phyloP scores from a whole-genome alignment of 1,284 basidiomycete species.

The Pyrrhoderma lamaoense region DNA sequence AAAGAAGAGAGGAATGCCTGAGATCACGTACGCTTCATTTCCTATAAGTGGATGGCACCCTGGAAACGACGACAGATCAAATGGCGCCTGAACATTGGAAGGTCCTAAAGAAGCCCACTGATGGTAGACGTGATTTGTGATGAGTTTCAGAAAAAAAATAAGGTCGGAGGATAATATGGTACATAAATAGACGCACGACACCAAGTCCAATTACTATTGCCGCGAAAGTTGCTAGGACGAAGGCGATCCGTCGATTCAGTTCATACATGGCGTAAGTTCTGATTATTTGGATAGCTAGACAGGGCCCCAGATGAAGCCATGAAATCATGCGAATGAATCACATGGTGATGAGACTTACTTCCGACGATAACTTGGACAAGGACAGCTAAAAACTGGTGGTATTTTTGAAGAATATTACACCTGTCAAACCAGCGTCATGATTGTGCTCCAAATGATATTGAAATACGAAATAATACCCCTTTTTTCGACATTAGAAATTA shows the following conservation, averaged over 20 bases:
- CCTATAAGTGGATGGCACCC: slow-evolving; percentile 11
- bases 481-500: slow-evolving; percentile 6
- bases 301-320: too few species aligned
- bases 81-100: background rate
- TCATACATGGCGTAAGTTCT: slow-evolving; percentile 18
- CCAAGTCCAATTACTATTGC: slow-evolving; percentile 6
- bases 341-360: slow-evolving; percentile 2
- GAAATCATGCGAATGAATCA: background rate
- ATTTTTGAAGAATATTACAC: slow-evolving; percentile 12
- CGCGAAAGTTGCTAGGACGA: slow-evolving; percentile 5
- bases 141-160: too few species aligned
- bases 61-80: slow-evolving; percentile 8
- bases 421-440: background rate
- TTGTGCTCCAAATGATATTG: background rate
- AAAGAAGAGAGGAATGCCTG: background rate
- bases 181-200: slow-evolving; percentile 4
- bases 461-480: background rate
- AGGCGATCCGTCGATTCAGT: background rate
- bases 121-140: background rate
- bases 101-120: slow-evolving; percentile 12
- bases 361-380: slow-evolving; percentile 14
- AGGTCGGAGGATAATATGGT: background rate
- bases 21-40: background rate
- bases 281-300: slow-evolving; percentile 13
- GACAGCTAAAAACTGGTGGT: slow-evolving; percentile 15